Percentiles rank a stretch among this genome's conserved stretches.
phyloP scores from a whole-genome alignment of 2,329 filamentous ascomycete genomes.

The Talaromyces sp. region DNA sequence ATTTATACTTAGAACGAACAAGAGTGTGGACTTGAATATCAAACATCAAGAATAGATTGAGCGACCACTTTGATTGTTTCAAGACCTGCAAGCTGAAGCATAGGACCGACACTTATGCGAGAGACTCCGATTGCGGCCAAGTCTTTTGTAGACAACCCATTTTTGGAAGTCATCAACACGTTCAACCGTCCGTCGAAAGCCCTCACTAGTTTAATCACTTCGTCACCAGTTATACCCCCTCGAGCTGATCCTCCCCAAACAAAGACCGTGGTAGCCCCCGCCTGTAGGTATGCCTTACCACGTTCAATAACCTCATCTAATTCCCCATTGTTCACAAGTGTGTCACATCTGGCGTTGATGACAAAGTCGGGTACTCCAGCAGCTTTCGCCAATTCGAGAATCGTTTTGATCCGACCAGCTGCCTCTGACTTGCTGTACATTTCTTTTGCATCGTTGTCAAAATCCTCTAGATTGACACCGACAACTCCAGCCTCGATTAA shows the following conservation, averaged over 20 bases:
- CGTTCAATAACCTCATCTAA: constrained; percentile 52
- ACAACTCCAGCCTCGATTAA: constrained; percentile 53
- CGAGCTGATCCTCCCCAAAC: constrained; percentile 54
- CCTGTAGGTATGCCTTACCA: constrained; percentile 55
- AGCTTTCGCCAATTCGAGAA: constrained; percentile 42
- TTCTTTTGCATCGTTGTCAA: constrained; percentile 34
- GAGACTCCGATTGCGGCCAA: constrained; percentile 52
- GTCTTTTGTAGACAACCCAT: constrained; percentile 44
- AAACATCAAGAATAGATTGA: neutral
- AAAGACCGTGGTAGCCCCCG: constrained; percentile 59
- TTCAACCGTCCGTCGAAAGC: constrained; percentile 51
- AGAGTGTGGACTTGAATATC: neutral
- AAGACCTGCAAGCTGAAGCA: constrained; percentile 44
- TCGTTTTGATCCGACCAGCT: constrained; percentile 20
- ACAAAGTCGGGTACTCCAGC: constrained; percentile 55
- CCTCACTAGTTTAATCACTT: constrained; percentile 47
- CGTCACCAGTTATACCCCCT: constrained; percentile 43
- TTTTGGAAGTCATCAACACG: constrained; percentile 39
- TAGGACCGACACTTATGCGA: constrained; percentile 55
- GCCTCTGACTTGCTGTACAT: constrained; percentile 19
- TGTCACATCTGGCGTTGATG: constrained; percentile 58
- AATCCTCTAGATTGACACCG: constrained; percentile 60
- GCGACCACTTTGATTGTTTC: constrained; percentile 12
- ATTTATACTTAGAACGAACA: neutral
- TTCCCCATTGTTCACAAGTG: constrained; percentile 41